Conservation (phyloP, 2,329 filamentous ascomycete species). For the Hirsutella minnesotensis region DNA sequence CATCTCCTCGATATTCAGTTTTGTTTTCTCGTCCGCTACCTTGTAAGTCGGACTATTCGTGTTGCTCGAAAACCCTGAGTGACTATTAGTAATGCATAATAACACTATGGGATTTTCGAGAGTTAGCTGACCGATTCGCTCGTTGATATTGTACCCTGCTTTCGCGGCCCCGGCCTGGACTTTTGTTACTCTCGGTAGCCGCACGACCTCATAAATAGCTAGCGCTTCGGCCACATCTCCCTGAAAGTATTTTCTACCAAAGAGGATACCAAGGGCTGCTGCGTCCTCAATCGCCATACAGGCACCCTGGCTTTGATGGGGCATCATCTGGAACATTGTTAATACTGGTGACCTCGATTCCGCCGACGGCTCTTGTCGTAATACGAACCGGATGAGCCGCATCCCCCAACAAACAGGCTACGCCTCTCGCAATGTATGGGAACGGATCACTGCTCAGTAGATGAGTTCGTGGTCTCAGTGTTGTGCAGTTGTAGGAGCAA, state of each 20-base stretch:
- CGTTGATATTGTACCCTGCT: constrained; percentile 49
- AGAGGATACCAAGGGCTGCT: constrained; percentile 49
- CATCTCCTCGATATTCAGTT: constrained; percentile 54
- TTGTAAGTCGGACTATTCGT: constrained; percentile 44
- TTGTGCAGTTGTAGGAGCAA: too few relatives aligned
- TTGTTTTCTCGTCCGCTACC: constrained; percentile 47
- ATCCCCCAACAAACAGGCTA: constrained; percentile 50
- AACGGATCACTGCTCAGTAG: too few relatives aligned
- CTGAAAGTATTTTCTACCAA: constrained; percentile 32
- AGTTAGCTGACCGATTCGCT: constrained; percentile 40
- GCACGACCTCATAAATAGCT: constrained; percentile 37
- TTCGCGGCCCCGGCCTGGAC: constrained; percentile 46
- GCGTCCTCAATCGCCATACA: constrained; percentile 56
- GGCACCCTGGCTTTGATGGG: constrained; percentile 54
- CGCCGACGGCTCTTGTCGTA: too few relatives aligned
- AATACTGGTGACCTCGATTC: too few relatives aligned
- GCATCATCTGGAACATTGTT: too few relatives aligned
- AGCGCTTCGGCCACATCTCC: constrained; percentile 37
- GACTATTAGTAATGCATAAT: background rate
- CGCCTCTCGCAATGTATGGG: constrained; percentile 38
- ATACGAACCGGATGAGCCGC: constrained; percentile 54
- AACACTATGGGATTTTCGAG: too few relatives aligned
- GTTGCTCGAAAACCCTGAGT: constrained; percentile 48
- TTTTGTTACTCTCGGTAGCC: constrained; percentile 40
- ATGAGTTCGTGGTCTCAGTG: too few relatives aligned